Evolutionary conservation across 768 basidiomycete genomes (phyloP), one percentile per base, ranked within the genome.

Genomic region (Suillus tomentosus): DNA sequence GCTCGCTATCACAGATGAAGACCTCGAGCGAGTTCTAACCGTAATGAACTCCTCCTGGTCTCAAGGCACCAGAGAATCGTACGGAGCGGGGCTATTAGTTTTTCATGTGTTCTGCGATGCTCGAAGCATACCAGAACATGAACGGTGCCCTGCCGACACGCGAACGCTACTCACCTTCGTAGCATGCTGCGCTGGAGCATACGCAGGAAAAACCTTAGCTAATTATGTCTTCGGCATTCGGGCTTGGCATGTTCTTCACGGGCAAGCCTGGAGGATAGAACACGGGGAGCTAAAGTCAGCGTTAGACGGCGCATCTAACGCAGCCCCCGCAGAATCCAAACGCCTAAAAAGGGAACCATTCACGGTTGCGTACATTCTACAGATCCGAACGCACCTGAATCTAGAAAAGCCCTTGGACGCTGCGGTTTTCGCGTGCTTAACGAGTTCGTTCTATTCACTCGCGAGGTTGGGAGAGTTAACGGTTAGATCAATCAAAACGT

Each of bases 71-170:
- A 45, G 62, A 1, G 71, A 72, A n/a, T 67, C 75, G 0, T 83
- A 84, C 64, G 79, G 78, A 0, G 64, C 77, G 0, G 80, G 82
- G 1, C 69, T 84, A 0, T 68, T 81, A 0, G 65, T 70, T 0
- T 84, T 50, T 50, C 82, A 83, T 45, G 68, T 76, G 0, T 82
- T 78, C 62, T 83, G 82, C 60, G 79, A 85, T 63, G 62, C 17
- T 3, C 39, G 27, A 15, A 14, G 27, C 8, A 61, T 73, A 3
- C 54, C 64, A 0, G 72, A 74, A 34, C 6, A 14, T 0, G 0
- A 67, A 2, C 43, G 72, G 0, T 72, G 74, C 0, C 82, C 80
- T 0, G 74, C 72, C 0, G 58, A 40, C 3, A 57, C 64, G 0
- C 22, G 56, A 1, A 54, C 82, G 0, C n/a, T 84, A 0, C 36